Evolutionary conservation across 1,284 basidiomycete species (phyloP).

Genomic region (Heterobasidion occidentale): DNA sequence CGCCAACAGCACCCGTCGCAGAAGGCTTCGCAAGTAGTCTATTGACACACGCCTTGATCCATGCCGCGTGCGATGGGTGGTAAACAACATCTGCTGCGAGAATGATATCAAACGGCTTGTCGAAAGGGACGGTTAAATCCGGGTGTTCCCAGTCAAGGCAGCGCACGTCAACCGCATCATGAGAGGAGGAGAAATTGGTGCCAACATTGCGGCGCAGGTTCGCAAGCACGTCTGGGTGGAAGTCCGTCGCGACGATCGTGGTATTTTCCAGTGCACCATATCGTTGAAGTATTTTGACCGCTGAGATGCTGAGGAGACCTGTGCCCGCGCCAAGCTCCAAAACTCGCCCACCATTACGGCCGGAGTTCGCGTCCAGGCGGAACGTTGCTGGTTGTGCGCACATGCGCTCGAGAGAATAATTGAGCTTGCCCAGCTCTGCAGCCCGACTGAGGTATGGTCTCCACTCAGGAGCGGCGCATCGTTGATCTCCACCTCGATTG

Average conservation of each 20-base stretch:
- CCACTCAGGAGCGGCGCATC: constrained; percentile 64
- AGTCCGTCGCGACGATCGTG: constrained; percentile 71
- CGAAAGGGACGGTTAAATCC: constrained; percentile 22
- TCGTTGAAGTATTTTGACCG: constrained; percentile 46
- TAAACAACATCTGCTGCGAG: constrained; percentile 68
- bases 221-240: constrained; percentile 65
- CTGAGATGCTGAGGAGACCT: constrained; percentile 71
- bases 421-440: constrained; percentile 85
- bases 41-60: constrained; percentile 56
- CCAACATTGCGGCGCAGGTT: constrained; percentile 64
- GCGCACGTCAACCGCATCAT: constrained; percentile 30
- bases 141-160: constrained; percentile 69
- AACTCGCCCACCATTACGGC: constrained; percentile 28
- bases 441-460: constrained; percentile 78
- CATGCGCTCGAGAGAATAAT: constrained; percentile 70
- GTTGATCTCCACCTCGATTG: constrained; percentile 56
- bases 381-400: constrained; percentile 47
- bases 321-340: constrained; percentile 88
- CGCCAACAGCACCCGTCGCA: constrained; percentile 14
- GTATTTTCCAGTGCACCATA: neutral
- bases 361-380: constrained; percentile 20
- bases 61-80: constrained; percentile 54
- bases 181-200: constrained; percentile 38
- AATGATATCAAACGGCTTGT: constrained; percentile 43
- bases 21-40: constrained; percentile 32